Base-by-base conservation (phyloP, 2,329 filamentous ascomycete species). In the Didymellaceae sp. region DNA sequence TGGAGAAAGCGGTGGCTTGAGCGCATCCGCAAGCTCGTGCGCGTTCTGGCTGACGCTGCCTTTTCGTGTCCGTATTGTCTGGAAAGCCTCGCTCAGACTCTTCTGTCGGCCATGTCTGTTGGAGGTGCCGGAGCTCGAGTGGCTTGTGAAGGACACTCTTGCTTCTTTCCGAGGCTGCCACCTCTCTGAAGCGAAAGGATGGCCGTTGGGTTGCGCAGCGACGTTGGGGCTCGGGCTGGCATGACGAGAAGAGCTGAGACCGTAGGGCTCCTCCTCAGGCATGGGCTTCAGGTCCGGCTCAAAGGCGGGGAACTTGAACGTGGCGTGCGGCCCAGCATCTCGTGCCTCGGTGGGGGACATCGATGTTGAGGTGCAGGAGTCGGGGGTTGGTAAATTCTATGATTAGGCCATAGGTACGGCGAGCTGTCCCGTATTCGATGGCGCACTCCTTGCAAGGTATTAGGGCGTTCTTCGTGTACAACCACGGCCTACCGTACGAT, bases 1-100 rank as follows among this genome's bases (percentile, higher is more conserved):
- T 54, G 90, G 87, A 11, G 93, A 97, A 24, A 99, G 82, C 5
- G 94, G 94, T 30, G 92, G 93, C 68, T 88, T 90, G 53, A 99
- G 82, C 43, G 92, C 91, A 73, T 94, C 90, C 34, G 91, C 92
- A 65, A 99, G 85, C 74, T 97, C 93, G 54, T 95, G 90, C 45
- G 91, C 92, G 75, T 96, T 96, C 71, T 93, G 90, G 76, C 87
- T 92, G 64, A 97, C 87, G 72, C 92, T 97, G 42, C 85, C 90
- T 65, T 87, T 90, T 64, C 91, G 83, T 28, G 84, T 86, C 59
- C 91, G 82, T 63, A 97, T 93, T 3, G 86, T 91, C 62, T 84
- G 86, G 59, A 97, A 83, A n/a, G 93, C 91, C 74, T 96, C 91
- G 65, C 86, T 86, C 62, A 97, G 83, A 74, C 91, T 96, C 80